Evolutionary conservation across 305 asterid species (phyloP).

Genomic region (Nicotiana rustica): DNA sequence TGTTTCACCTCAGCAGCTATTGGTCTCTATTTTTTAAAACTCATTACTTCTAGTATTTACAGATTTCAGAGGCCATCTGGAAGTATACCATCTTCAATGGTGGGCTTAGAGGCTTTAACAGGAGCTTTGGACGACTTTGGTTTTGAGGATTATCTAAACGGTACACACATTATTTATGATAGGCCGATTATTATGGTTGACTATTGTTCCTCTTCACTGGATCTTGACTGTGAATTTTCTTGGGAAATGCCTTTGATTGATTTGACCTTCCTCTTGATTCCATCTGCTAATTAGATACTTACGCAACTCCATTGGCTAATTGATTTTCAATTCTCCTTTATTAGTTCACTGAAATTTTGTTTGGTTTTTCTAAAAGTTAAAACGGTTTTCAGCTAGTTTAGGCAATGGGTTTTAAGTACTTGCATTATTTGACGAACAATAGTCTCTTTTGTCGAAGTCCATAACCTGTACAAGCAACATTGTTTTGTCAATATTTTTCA

Average conservation of each 20-base stretch:
- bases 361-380: background rate
- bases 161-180: constrained; percentile 44
- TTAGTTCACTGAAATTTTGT: background rate
- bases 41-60: constrained; percentile 23
- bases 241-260: background rate
- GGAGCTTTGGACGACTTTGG: constrained; percentile 83
- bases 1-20: background rate
- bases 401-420: background rate
- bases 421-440: background rate
- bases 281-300: background rate
- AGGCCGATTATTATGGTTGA: background rate
- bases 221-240: background rate
- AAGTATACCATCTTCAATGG: constrained; percentile 77
- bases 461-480: background rate
- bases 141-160: constrained; percentile 84
- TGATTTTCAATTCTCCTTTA: background rate
- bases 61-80: constrained; percentile 92
- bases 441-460: background rate
- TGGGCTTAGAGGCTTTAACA: constrained; percentile 82
- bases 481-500: background rate
- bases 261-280: background rate
- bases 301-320: background rate
- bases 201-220: background rate
- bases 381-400: background rate
- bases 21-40: background rate